Base-by-base conservation (phyloP, 1,284 basidiomycete species). In the Rhodotorula mucilaginosa region DNA sequence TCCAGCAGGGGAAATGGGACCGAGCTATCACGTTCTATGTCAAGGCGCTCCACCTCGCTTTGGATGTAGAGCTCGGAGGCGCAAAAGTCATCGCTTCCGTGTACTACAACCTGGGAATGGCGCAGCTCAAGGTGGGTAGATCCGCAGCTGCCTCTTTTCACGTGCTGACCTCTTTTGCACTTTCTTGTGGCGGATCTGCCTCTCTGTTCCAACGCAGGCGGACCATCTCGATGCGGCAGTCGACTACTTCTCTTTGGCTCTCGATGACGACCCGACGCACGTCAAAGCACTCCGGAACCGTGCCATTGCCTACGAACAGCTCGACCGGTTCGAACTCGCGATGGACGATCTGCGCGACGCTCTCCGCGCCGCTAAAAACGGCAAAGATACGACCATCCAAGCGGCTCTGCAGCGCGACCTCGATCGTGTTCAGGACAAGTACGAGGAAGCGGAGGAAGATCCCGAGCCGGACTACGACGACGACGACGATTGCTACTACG, bases 391-490 rank as follows among this genome's bases (percentile, higher is more conserved):
- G 12, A 3, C 21, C 21, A 5, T 52, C 21, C 51, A 52, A 21
- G 51, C 21, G 51, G 21, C 39, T 44, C 12, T 44, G 12, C 39
- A 44, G 12, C 39, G 10, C 12, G 39, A 44, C 39, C 39, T 44
- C 12, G 39, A 44, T 44, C 39, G 39, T 13, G 8, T 51, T 5
- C 19, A 51, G 18, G 49, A 51, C 23, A 18, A 19, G 19, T 19
- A 19, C 49, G 49, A 51, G 19, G 49, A 51, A 7, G 74, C 90
- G 89, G 81, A 92, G 92, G 83, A 88, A 88, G 62, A 92, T 12
- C 2, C 2, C 39, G 39, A 44, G 39, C 39, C 39, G 39, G 39
- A 44, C 39, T 44, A 44, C 39, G 39, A 44, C 39, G 39, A 44
- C 39, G 39, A 44, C 39, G 39, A 44, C 39, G 39, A 44, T 10